Conservation (phyloP, 2,329 filamentous ascomycete genomes). For the Fusarium newnesense region DNA sequence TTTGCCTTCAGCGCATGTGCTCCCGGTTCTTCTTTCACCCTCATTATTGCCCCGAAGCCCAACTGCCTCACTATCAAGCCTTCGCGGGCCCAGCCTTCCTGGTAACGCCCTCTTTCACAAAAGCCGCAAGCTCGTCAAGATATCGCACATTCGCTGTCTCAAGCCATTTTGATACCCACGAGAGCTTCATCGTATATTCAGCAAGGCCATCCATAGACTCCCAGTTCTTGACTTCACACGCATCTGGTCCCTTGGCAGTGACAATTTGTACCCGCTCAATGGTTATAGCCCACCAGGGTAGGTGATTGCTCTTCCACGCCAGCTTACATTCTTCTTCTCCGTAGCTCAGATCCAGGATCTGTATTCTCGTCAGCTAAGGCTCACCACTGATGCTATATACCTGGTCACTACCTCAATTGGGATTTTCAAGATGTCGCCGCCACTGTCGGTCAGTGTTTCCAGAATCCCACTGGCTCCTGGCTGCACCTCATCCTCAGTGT, state of each 20-base stretch:
- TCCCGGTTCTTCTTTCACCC: rapidly evolving
- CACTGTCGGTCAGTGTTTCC: neutral
- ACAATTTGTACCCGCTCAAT: neutral
- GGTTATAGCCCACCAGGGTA: neutral
- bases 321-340: neutral
- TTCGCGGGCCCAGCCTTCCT: neutral
- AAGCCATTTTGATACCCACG: neutral
- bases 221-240: neutral
- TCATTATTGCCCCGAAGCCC: rapidly evolving
- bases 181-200: neutral
- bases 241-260: neutral
- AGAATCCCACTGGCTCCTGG: neutral
- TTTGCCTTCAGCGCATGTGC: too few species aligned
- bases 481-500: neutral
- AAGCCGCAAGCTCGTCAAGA: neutral
- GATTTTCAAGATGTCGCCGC: neutral
- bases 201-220: neutral
- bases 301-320: neutral
- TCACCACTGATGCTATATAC: rapidly evolving
- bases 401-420: neutral
- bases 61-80: rapidly evolving
- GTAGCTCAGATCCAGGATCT: neutral
- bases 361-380: neutral
- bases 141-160: neutral
- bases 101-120: neutral